These are phyloP conservation scores for Camelina laxa DNA, from an alignment of 345 rosid genomes.

Conservation along the genomic window DNA sequence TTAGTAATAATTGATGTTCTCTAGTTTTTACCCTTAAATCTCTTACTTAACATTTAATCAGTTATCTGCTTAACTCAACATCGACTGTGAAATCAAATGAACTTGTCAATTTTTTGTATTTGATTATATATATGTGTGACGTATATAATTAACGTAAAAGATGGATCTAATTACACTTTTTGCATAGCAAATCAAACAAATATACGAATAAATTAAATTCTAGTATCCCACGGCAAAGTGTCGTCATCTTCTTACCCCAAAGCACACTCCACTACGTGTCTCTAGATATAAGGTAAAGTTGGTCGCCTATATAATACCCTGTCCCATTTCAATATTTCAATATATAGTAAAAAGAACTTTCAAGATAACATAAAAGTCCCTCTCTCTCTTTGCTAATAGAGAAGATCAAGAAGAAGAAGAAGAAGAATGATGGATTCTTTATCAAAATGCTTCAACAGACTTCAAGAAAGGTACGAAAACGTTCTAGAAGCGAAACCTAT, in stretches of 20 bases:
- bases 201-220: background rate
- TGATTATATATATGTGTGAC: background rate
- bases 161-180: background rate
- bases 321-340: background rate
- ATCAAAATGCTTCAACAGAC: slow-evolving; percentile 41
- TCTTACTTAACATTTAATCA: too few relatives aligned
- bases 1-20: background rate
- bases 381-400: background rate
- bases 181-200: slow-evolving; percentile 9
- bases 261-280: slow-evolving; percentile 37
- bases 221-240: slow-evolving; percentile 34
- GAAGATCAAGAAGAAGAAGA: background rate
- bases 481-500: slow-evolving; percentile 28
- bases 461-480: slow-evolving; percentile 35
- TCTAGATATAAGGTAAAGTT: background rate
- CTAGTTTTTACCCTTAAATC: background rate
- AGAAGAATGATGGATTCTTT: slow-evolving; percentile 34
- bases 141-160: background rate
- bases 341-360: slow-evolving; percentile 2
- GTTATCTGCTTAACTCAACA: background rate
- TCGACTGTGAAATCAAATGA: background rate
- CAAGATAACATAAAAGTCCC: slow-evolving; percentile 20
- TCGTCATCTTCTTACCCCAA: slow-evolving; percentile 37
- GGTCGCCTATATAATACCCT: slow-evolving; percentile 38
- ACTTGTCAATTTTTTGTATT: background rate